These are phyloP conservation scores for Melampsora larici-populina DNA, from an alignment of 1,284 basidiomycete genomes.

Conservation along the genomic window DNA sequence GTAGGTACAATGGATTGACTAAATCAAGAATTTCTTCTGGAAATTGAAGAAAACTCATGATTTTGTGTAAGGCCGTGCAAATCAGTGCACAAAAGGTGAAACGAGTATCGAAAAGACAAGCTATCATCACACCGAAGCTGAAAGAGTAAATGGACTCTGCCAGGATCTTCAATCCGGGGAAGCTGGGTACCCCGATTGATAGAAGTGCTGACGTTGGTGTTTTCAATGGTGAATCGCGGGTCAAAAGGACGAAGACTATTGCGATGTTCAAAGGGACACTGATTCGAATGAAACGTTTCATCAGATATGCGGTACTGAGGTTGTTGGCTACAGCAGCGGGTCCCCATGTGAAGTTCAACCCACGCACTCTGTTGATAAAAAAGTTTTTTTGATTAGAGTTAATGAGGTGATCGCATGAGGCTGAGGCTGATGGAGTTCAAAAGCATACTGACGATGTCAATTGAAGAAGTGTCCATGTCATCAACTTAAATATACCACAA, in stretches of 20 bases:
- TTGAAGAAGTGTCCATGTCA: slow-evolving; percentile 6
- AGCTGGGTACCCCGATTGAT: not conserved
- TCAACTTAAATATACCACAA: not conserved
- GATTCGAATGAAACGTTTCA: not conserved
- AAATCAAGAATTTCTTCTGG: slow-evolving; percentile 1
- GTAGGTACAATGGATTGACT: not conserved
- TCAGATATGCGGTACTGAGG: not conserved
- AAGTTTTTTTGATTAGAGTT: not conserved
- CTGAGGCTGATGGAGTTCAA: no score
- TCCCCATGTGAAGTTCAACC: not conserved
- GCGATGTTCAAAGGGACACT: not conserved
- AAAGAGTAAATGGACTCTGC: not conserved
- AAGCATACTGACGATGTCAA: not conserved
- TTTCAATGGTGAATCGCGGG: slow-evolving; percentile 1
- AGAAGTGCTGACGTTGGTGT: not conserved
- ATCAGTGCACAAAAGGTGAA: not conserved
- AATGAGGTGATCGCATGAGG: no score
- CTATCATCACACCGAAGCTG: not conserved
- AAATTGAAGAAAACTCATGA: not conserved
- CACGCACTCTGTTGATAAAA: slow-evolving; percentile 6
- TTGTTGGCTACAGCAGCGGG: not conserved
- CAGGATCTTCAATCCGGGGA: slow-evolving; percentile 11
- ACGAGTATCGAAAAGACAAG: not conserved
- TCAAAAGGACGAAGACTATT: not conserved
- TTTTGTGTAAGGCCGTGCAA: not conserved